These are phyloP conservation scores for Fragilaria crotonensis DNA, from an alignment of 108 stramenopile genomes.

Conservation along the genomic window DNA sequence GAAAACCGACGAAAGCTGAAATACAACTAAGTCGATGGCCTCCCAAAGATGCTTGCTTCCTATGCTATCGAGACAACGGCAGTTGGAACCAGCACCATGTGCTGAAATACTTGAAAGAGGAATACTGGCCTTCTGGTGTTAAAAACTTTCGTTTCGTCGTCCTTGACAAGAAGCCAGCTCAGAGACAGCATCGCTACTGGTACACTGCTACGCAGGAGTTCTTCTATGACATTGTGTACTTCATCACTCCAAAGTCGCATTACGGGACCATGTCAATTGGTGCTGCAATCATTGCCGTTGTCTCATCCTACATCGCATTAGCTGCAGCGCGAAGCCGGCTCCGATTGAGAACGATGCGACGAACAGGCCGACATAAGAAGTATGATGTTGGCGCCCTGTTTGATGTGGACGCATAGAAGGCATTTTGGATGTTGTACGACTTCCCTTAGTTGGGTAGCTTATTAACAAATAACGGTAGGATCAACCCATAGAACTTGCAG, in stretches of 20 bases:
- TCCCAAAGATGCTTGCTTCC: constrained; percentile 17
- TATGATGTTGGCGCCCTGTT: constrained; percentile 6
- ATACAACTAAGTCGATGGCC: constrained; percentile 24
- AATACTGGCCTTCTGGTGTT: constrained; percentile 41
- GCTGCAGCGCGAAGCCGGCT: background rate
- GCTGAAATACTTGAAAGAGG: constrained; percentile 26
- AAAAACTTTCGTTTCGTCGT: constrained; percentile 46
- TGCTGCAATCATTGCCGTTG: background rate
- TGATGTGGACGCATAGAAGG: background rate
- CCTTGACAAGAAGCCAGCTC: constrained; percentile 30
- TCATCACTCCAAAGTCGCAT: background rate
- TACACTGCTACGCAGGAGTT: background rate
- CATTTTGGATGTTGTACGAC: too few species aligned
- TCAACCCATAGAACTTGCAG: too few species aligned
- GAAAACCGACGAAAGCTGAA: constrained; percentile 5
- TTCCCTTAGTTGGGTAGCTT: too few species aligned
- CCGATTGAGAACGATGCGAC: background rate
- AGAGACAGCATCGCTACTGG: background rate
- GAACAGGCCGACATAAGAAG: constrained; percentile 32
- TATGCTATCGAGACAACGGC: constrained; percentile 19
- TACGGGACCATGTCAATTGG: background rate
- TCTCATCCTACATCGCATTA: background rate
- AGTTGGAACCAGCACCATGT: constrained; percentile 24
- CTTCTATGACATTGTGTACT: background rate
- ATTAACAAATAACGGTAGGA: too few species aligned